Percentiles rank a stretch among this genome's conserved stretches.
Evolutionary conservation across 805 yeast genomes (phyloP).

Genomic region (Starmera pachycereana): DNA sequence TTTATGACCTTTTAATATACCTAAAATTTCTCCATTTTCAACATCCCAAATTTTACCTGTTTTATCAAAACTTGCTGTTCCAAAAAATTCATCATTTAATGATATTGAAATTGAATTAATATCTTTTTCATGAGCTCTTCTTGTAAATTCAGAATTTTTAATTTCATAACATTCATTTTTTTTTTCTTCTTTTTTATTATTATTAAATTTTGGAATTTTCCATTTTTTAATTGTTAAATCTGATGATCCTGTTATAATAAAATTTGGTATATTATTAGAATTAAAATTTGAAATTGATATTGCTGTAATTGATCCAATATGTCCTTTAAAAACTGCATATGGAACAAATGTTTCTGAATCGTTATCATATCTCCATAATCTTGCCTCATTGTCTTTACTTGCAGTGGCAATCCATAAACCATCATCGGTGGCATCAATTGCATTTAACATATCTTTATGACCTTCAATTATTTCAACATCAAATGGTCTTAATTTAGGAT

Average conservation of each 20-base stretch:
- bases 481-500: slow-evolving; percentile 43
- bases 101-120: slow-evolving; percentile 83
- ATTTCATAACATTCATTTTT: slow-evolving; percentile 22
- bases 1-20: slow-evolving; percentile 80
- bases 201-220: slow-evolving; percentile 57
- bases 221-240: slow-evolving; percentile 82
- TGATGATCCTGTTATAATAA: slow-evolving; percentile 81
- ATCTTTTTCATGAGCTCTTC: slow-evolving; percentile 95
- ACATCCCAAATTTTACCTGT: slow-evolving; percentile 84
- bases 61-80: slow-evolving; percentile 92
- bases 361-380: slow-evolving; percentile 66
- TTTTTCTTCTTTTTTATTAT: slow-evolving; percentile 41
- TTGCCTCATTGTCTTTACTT: slow-evolving; percentile 78
- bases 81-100: slow-evolving; percentile 83
- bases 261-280: slow-evolving; percentile 35
- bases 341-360: slow-evolving; percentile 27
- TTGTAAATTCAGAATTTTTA: slow-evolving; percentile 69
- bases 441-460: slow-evolving; percentile 77
- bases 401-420: slow-evolving; percentile 91
- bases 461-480: slow-evolving; percentile 65
- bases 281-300: slow-evolving; percentile 47
- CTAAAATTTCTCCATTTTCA: slow-evolving; percentile 78
- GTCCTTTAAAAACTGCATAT: slow-evolving; percentile 71
- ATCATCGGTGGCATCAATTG: slow-evolving; percentile 65
- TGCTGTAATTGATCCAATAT: slow-evolving; percentile 78